Conservation (phyloP, 1,284 basidiomycete genomes). For the Malassezia obtusa region DNA sequence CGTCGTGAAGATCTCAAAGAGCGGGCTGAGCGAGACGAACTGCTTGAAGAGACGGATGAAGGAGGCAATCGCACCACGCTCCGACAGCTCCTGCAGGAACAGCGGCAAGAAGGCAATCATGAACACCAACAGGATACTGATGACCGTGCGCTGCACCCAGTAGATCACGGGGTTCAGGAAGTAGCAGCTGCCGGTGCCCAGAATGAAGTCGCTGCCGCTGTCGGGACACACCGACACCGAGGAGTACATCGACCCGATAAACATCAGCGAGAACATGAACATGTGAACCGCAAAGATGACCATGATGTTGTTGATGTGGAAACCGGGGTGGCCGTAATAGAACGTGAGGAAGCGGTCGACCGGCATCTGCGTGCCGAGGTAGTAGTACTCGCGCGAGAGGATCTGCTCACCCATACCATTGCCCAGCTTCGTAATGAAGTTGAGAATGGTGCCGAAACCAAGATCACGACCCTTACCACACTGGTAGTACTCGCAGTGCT, state of each 20-base stretch:
- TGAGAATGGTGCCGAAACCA: constrained; percentile 95
- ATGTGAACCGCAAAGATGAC: constrained; percentile 47
- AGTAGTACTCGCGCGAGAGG: constrained; percentile 98
- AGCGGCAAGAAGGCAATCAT: constrained; percentile 48
- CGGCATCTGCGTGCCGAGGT: constrained; percentile 94
- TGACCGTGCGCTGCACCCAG: constrained; percentile 48
- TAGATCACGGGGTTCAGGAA: constrained; percentile 46
- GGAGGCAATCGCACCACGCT: constrained; percentile 45
- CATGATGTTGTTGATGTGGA: constrained; percentile 99
- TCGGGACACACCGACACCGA: constrained; percentile 40
- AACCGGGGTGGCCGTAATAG: constrained; percentile 98
- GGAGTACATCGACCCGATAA: constrained; percentile 46
- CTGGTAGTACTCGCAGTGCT: constrained; percentile 95
- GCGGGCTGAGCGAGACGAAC: constrained; percentile 43
- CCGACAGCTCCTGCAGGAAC: constrained; percentile 46
- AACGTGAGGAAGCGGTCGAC: constrained; percentile 98
- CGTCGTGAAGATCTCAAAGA: constrained; percentile 48
- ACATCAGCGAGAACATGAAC: constrained; percentile 48
- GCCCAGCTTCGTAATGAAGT: constrained; percentile 99
- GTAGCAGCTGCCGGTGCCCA: constrained; percentile 45
- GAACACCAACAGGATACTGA: constrained; percentile 48
- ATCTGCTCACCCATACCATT: constrained; percentile 99
- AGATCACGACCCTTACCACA: constrained; percentile 98
- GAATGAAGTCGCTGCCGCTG: constrained; percentile 42
- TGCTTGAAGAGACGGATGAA: constrained; percentile 46